These are phyloP conservation scores for Colletotrichum incanum DNA, from an alignment of 2,329 filamentous ascomycete species.

Conservation along the genomic window DNA sequence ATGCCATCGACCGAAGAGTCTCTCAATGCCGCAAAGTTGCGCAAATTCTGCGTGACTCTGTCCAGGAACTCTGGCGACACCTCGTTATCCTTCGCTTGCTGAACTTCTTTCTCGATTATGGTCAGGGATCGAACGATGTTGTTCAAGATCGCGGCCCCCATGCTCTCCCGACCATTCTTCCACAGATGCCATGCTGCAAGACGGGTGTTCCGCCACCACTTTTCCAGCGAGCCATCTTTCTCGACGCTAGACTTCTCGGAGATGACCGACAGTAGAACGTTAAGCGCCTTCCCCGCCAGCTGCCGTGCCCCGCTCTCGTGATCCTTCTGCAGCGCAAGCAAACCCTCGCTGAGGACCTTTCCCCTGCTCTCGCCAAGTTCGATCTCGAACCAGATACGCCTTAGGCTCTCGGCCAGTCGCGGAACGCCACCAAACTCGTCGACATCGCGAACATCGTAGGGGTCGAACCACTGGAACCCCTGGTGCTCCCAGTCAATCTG, in stretches of 20 bases:
- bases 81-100: conserved; percentile 45
- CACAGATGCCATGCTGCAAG: conserved; percentile 75
- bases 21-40: conserved; percentile 44
- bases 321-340: conserved; percentile 68
- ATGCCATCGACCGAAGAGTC: conserved; percentile 52
- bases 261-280: conserved; percentile 64
- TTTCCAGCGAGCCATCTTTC: conserved; percentile 47
- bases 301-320: conserved; percentile 73
- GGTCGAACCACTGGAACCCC: conserved; percentile 70
- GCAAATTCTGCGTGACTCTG: conserved; percentile 38
- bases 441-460: conserved; percentile 63
- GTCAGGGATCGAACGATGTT: conserved; percentile 64
- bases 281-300: conserved; percentile 69
- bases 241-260: conserved; percentile 49
- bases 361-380: conserved; percentile 64
- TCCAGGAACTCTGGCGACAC: conserved; percentile 40
- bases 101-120: conserved; percentile 54
- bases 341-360: conserved; percentile 59
- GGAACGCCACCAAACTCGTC: conserved; percentile 69
- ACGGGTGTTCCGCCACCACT: conserved; percentile 71
- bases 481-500: conserved; percentile 75
- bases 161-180: conserved; percentile 77
- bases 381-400: conserved; percentile 72
- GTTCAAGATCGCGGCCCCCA: conserved; percentile 73
- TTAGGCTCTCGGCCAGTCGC: conserved; percentile 69